Conservation (phyloP, 768 basidiomycete genomes). For the Hortiboletus flavorubellus region DNA sequence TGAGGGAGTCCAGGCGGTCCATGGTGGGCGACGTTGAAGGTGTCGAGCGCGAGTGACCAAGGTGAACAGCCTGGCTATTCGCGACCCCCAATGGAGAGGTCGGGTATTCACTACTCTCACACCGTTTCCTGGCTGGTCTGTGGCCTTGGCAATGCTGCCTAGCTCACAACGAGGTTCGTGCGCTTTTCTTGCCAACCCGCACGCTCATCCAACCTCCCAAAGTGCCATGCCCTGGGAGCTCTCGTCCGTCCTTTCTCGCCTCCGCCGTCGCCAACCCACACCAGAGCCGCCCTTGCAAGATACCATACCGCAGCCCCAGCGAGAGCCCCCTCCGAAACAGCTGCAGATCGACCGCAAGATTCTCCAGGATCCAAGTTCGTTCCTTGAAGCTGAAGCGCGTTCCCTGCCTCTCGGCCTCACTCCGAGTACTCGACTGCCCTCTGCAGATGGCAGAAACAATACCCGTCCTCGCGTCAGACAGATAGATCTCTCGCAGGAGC, state of each 20-base stretch:
- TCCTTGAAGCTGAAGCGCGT: conserved; percentile 17
- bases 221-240: conserved; percentile 22
- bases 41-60: neutral
- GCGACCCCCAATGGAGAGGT: conserved; percentile 29
- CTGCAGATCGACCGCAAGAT: conserved; percentile 26
- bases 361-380: conserved; percentile 30
- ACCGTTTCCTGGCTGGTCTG: neutral
- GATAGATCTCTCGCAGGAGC: neutral
- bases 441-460: conserved; percentile 2
- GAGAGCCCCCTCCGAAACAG: neutral
- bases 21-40: conserved; percentile 40
- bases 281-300: conserved; percentile 12
- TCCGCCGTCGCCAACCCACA: conserved; percentile 28
- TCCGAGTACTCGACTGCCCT: conserved; percentile 26
- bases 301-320: neutral
- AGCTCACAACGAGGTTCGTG: conserved; percentile 6
- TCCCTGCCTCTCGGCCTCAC: conserved; percentile 23
- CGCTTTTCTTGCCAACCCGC: fast-evolving
- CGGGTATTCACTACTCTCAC: neutral
- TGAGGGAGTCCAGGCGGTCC: conserved; percentile 77
- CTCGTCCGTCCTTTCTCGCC: conserved; percentile 30
- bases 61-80: neutral
- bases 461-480: conserved; percentile 5
- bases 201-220: neutral
- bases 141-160: conserved; percentile 10